Conservation (phyloP, 768 basidiomycete genomes). For the Coprinopsis sp. region DNA sequence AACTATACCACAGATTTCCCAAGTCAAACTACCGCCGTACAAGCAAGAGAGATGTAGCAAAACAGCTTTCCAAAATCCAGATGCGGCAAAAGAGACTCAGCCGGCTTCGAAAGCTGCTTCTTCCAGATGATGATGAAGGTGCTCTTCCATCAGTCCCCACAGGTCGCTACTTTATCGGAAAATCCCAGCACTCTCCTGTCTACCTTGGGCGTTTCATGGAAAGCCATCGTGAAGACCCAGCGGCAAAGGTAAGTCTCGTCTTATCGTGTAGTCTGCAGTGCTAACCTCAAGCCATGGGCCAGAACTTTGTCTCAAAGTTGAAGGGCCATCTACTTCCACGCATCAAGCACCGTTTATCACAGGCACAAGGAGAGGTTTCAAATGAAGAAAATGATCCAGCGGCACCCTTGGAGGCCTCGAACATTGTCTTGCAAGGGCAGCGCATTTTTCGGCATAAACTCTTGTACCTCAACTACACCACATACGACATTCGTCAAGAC, state of each 20-base stretch:
- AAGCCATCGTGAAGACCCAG: no score
- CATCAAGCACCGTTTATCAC: conserved; percentile 11
- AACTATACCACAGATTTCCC: not conserved
- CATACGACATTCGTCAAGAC: conserved; percentile 15
- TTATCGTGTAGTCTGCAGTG: not conserved
- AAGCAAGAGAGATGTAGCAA: not conserved
- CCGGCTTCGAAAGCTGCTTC: not conserved
- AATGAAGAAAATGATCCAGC: not conserved
- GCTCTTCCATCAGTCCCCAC: not conserved
- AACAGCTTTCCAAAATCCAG: not conserved
- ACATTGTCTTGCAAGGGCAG: conserved; percentile 6
- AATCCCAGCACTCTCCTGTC: no score
- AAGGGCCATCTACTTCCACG: conserved; percentile 30
- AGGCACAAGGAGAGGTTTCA: not conserved
- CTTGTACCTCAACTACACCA: conserved; percentile 10
- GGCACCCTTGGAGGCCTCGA: not conserved
- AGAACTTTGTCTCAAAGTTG: conserved; percentile 29
- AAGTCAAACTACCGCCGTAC: not conserved
- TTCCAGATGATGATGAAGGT: not conserved
- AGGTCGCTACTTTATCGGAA: not conserved
- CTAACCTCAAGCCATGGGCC: not conserved
- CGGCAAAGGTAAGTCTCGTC: not conserved
- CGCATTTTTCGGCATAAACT: conserved; percentile 11
- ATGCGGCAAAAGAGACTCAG: not conserved
- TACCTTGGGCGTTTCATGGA: no score